These are phyloP conservation scores for Leccinum laetum DNA, from an alignment of 1,284 basidiomycete species.

Conservation along the genomic window DNA sequence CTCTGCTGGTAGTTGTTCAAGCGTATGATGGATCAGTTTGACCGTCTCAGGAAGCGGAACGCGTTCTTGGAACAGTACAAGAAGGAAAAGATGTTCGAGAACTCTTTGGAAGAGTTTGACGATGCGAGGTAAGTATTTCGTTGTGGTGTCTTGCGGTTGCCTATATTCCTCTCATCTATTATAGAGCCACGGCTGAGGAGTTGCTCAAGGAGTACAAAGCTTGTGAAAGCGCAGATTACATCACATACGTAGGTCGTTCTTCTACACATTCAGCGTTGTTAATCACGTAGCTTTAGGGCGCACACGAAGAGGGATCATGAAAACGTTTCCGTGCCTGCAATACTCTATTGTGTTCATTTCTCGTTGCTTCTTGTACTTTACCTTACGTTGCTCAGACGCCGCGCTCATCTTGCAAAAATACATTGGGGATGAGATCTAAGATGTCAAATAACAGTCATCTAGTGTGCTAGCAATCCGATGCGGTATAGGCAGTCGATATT, in stretches of 20 bases:
- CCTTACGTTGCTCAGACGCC: constrained; percentile 2
- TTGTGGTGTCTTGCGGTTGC: constrained; percentile 1
- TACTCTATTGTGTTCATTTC: constrained; percentile 3
- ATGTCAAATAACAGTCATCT: constrained; percentile 10
- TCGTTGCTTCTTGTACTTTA: constrained; percentile 11
- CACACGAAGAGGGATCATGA: constrained; percentile 28
- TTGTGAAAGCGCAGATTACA: constrained; percentile 91
- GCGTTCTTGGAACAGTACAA: constrained; percentile 99
- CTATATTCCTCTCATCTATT: neutral
- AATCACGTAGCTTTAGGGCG: constrained; percentile 18
- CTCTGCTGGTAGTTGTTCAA: constrained; percentile 78
- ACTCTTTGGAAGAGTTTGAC: constrained; percentile 92
- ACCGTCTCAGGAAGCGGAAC: constrained; percentile 84
- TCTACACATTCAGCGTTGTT: neutral
- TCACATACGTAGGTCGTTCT: constrained; percentile 63
- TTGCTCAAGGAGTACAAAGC: constrained; percentile 91
- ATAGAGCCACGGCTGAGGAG: constrained; percentile 82
- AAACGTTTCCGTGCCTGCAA: neutral
- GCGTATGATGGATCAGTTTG: constrained; percentile 96
- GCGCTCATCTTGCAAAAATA: constrained; percentile 18
- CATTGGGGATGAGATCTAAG: constrained; percentile 28
- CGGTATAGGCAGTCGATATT: constrained; percentile 23
- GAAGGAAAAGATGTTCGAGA: constrained; percentile 93
- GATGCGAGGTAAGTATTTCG: constrained; percentile 69
- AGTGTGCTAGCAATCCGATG: constrained; percentile 14